Percentiles rank a stretch among this genome's conserved stretches.
phyloP scores from a whole-genome alignment of 495 filamentous ascomycete genomes.

The Penicillium maclennaniae region DNA sequence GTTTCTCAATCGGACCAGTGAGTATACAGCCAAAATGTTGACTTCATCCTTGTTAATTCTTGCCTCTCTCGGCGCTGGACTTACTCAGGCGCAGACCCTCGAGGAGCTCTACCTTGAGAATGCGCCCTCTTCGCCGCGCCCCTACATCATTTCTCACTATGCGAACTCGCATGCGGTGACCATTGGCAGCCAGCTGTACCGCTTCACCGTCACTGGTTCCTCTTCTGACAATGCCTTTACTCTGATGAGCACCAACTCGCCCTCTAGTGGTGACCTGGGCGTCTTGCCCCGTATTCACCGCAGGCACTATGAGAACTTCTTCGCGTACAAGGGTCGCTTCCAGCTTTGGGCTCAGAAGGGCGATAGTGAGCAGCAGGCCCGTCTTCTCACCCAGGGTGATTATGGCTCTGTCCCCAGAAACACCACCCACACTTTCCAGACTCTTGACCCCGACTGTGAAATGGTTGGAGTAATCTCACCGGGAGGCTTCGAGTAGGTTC shows the following conservation, averaged over 20 bases:
- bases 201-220: no score
- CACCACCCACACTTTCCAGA: constrained; percentile 29
- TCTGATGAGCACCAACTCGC: no score
- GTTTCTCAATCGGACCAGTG: neutral
- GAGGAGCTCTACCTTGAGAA: constrained; percentile 25
- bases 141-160: constrained; percentile 32
- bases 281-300: no score
- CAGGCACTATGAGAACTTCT: no score
- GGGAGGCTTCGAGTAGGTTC: constrained; percentile 42
- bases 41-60: constrained; percentile 9
- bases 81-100: constrained; percentile 12
- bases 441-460: constrained; percentile 33
- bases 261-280: no score
- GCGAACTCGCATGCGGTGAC: constrained; percentile 30
- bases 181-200: neutral
- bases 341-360: no score
- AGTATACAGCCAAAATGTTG: constrained; percentile 9
- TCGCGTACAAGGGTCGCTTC: no score
- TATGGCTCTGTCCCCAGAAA: no score
- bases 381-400: no score
- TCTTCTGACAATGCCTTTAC: no score
- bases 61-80: constrained; percentile 7
- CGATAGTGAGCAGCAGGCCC: no score
- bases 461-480: constrained; percentile 42
- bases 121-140: constrained; percentile 25